Evolutionary conservation across 768 basidiomycete species (phyloP).

Genomic region (Polyporus arcularius): DNA sequence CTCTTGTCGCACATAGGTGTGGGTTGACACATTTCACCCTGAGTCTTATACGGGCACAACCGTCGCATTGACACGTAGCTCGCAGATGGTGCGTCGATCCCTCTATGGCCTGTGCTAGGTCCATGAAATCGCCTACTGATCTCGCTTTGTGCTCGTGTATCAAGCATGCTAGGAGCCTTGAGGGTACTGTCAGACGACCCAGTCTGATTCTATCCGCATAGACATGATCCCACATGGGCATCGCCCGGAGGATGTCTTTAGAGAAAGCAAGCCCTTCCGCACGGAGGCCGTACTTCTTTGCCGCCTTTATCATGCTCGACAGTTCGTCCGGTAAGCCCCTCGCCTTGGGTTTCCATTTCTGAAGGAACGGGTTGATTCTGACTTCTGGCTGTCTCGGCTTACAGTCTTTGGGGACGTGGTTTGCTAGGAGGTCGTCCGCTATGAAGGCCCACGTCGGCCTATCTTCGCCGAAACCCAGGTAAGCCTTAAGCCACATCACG

Average conservation of each 20-base stretch:
- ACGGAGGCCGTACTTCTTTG: not conserved
- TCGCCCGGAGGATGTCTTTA: not conserved
- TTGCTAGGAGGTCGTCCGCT: constrained; percentile 10
- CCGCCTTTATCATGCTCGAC: not conserved
- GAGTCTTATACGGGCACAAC: not conserved
- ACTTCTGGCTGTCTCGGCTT: not conserved
- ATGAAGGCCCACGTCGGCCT: constrained; percentile 17
- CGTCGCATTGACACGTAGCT: not conserved
- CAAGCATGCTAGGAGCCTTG: not conserved
- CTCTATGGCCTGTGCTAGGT: not conserved
- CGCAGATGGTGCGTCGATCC: not conserved
- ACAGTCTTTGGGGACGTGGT: not conserved
- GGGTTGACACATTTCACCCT: not conserved
- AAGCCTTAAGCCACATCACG: constrained; percentile 16
- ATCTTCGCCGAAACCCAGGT: not conserved
- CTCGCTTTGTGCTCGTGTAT: not conserved
- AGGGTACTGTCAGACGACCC: not conserved
- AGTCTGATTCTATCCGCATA: not conserved
- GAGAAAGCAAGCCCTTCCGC: constrained; percentile 3
- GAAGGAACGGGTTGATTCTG: constrained; percentile 1
- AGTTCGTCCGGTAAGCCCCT: not conserved
- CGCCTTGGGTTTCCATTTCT: not conserved
- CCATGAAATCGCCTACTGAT: not conserved
- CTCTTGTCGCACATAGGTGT: not conserved
- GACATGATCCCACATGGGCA: constrained; percentile 6